Percentiles rank a stretch among this genome's conserved stretches.
Conservation (phyloP, 805 yeast genomes). For the Pichia pseudocactophila region DNA sequence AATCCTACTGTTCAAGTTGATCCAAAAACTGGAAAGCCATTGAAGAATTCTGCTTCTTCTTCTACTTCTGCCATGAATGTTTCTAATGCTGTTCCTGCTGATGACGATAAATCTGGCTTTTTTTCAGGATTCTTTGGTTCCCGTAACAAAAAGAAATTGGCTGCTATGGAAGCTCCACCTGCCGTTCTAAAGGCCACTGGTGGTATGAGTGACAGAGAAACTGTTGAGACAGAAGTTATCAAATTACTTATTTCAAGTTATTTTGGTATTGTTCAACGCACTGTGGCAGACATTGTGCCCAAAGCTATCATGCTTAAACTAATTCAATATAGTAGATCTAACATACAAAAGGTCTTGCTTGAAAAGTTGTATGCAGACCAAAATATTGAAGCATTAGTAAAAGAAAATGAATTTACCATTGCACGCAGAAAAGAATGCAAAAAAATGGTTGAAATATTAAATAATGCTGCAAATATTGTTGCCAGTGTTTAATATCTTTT, state of each 20-base stretch:
- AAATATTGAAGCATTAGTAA: conserved; percentile 68
- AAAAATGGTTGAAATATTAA: conserved; percentile 90
- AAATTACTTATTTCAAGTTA: conserved; percentile 85
- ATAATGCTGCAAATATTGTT: conserved; percentile 86
- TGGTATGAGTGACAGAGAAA: conserved; percentile 86
- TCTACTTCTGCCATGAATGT: conserved; percentile 26
- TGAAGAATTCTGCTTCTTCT: conserved; percentile 2
- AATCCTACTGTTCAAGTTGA: conserved; percentile 65
- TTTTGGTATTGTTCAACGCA: conserved; percentile 85
- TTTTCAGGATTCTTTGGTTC: conserved; percentile 93
- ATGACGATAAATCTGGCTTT: conserved; percentile 59
- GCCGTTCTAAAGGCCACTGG: conserved; percentile 90
- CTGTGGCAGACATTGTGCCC: conserved; percentile 89
- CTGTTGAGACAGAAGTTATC: conserved; percentile 94
- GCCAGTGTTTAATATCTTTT: conserved; percentile 51
- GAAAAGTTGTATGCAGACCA: conserved; percentile 76
- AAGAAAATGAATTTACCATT: conserved; percentile 87
- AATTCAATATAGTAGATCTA: conserved; percentile 74
- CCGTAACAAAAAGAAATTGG: conserved; percentile 87
- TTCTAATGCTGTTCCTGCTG: conserved; percentile 25
- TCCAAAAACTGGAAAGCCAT: conserved; percentile 83
- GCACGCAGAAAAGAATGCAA: conserved; percentile 92
- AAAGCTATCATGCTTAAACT: conserved; percentile 92
- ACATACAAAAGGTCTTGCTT: conserved; percentile 81
- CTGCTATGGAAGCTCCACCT: conserved; percentile 96